phyloP scores from a whole-genome alignment of 2,329 filamentous ascomycete species.

The Waltergamsia citrina region DNA sequence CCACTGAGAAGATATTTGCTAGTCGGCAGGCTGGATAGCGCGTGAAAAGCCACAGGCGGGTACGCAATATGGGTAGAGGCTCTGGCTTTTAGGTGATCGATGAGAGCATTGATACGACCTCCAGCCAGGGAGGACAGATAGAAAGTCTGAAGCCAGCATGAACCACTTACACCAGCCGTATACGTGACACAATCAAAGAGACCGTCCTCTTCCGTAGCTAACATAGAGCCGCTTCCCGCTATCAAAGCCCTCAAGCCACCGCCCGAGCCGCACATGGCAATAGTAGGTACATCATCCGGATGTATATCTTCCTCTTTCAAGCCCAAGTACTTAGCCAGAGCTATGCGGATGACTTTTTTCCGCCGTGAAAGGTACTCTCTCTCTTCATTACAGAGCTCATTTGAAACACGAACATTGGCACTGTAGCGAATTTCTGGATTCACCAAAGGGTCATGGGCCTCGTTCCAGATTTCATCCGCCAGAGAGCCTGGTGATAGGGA shows the following conservation, averaged over 20 bases:
- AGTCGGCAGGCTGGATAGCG: constrained; percentile 80
- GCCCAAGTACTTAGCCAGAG: constrained; percentile 73
- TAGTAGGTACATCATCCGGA: constrained; percentile 83
- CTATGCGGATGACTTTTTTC: constrained; percentile 57
- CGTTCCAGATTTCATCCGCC: constrained; percentile 86
- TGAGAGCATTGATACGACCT: constrained; percentile 56
- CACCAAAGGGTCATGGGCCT: constrained; percentile 72
- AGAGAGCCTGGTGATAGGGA: constrained; percentile 82
- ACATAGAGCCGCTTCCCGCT: constrained; percentile 78
- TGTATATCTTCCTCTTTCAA: constrained; percentile 75
- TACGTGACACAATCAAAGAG: constrained; percentile 93
- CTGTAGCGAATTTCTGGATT: constrained; percentile 84
- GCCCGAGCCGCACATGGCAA: constrained; percentile 90
- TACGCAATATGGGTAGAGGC: constrained; percentile 87
- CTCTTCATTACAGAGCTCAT: constrained; percentile 76
- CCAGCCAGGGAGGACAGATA: constrained; percentile 66
- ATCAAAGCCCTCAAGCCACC: constrained; percentile 85
- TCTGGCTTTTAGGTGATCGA: constrained; percentile 79
- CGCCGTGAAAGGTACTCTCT: constrained; percentile 62
- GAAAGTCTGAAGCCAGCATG: constrained; percentile 87
- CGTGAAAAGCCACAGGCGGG: constrained; percentile 70
- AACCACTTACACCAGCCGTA: constrained; percentile 89
- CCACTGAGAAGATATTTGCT: constrained; percentile 87
- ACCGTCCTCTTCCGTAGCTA: constrained; percentile 76
- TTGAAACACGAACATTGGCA: constrained; percentile 72